Evolutionary conservation across 2,329 filamentous ascomycete species (phyloP), one percentile per base, ranked within the genome.

Genomic region (Clonostachys rosea): DNA sequence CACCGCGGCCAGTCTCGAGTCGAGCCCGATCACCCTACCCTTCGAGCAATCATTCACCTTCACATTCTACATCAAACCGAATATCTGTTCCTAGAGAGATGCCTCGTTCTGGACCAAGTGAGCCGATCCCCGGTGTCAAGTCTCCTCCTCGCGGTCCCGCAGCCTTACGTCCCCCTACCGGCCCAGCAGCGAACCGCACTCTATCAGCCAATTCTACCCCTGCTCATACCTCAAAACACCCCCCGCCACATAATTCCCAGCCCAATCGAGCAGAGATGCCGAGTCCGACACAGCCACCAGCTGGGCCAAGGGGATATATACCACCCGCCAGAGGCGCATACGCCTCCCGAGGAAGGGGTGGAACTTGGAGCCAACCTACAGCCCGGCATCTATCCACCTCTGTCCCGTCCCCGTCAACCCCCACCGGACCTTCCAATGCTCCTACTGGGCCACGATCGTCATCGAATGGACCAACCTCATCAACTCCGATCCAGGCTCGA

Each of bases 91-190:
- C 45, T 6, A 41, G 45, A 24, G 45, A 46, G 33, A 12, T 33
- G 12, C 34, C 39, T 16, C 34, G 34, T 34, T 39, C 44, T 20
- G 39, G 33, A 5, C 16, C 40, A 11, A 20, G 34, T 16, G 46
- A 43, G 10, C n/a, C 18, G 34, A 13, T 11, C 14, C 14, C 42
- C 17, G 43, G 9, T 6, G 35, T 59, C 13, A 66, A 67, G 52
- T 79, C 78, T 16, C 78, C 78, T 12, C 78, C 78, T 4, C 73
- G 76, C 45, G 78, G 76, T 0, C 78, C 78, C 30, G 76, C 78
- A 12, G 76, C 76, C 13, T 61, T 79, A 16, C 69, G 76, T 50
- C 74, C 76, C 17, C 76, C 77, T 4, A 78, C 71, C 1, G 76
- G 65, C 1, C 63, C 65, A 40, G 56, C 62, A 6, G 63, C 59